phyloP scores from a whole-genome alignment of 23 red algal species.

The Pyropia yezoensis region DNA sequence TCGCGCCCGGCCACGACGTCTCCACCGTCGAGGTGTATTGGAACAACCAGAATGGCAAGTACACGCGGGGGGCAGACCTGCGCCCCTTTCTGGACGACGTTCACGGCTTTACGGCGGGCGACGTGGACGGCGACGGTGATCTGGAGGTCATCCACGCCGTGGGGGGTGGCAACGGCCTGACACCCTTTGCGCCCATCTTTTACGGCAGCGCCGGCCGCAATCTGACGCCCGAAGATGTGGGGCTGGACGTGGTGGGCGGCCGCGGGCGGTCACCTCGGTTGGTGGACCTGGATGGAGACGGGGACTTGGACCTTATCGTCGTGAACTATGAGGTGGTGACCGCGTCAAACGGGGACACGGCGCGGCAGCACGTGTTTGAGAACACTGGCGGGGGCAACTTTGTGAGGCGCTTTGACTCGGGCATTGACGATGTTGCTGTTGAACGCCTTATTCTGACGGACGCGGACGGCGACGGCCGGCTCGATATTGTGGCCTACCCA shows the following conservation, averaged over 20 bases:
- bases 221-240: not conserved
- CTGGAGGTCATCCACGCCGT: not conserved
- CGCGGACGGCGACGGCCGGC: conserved; percentile 16
- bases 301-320: not conserved
- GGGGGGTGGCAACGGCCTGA: not conserved
- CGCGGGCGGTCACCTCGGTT: not conserved
- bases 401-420: no score
- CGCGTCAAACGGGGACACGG: no score
- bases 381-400: not conserved
- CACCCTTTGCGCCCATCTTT: not conserved
- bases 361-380: no score
- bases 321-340: not conserved
- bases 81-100: not conserved
- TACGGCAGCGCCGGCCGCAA: no score
- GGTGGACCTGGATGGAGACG: not conserved
- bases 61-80: not conserved
- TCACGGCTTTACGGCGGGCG: not conserved
- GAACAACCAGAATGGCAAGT: conserved; percentile 18
- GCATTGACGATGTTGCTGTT: no score
- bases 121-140: not conserved
- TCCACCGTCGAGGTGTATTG: conserved; percentile 7
- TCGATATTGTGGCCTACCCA: conserved; percentile 18
- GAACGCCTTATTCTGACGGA: conserved; percentile 6
- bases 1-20: conserved; percentile 25
- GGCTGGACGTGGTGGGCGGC: not conserved